phyloP scores from a whole-genome alignment of 169 alveolate genomes.

The Babesia gibsoni region DNA sequence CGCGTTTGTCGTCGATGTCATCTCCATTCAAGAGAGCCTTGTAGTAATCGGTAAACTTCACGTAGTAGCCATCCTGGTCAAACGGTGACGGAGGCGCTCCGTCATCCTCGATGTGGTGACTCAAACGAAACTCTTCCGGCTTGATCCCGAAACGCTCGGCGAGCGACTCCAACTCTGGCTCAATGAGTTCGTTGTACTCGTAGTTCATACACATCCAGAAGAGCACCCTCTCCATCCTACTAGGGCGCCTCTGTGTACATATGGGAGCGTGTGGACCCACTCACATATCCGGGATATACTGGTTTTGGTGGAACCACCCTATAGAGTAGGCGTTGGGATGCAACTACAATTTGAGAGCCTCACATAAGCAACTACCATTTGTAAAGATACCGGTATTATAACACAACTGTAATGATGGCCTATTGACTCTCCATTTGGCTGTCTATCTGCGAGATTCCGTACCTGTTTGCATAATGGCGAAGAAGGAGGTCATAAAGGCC shows the following conservation, averaged over 20 bases:
- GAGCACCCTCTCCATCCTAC: constrained; percentile 30
- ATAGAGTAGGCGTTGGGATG: no score
- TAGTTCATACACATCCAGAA: constrained; percentile 57
- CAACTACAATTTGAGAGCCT: no score
- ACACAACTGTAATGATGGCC: no score
- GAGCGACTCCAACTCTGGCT: constrained; percentile 50
- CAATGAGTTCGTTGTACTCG: constrained; percentile 59
- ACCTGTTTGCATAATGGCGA: constrained; percentile 7
- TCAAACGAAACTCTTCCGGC: constrained; percentile 1
- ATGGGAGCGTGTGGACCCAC: no score
- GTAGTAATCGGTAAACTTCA: constrained; percentile 25
- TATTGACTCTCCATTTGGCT: no score
- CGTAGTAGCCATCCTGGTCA: constrained; percentile 18
- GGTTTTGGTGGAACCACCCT: no score
- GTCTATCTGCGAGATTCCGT: no score
- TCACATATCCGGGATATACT: no score
- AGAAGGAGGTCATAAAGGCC: not conserved
- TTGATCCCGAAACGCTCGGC: constrained; percentile 9
- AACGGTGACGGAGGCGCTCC: not conserved
- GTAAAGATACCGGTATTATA: no score
- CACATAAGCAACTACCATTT: no score
- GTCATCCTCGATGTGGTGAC: not conserved
- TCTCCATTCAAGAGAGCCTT: constrained; percentile 12
- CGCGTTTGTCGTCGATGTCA: constrained; percentile 3
- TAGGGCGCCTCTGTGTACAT: not conserved